These are phyloP conservation scores for Lactarius sp. DNA, from an alignment of 768 basidiomycete species.

Conservation along the genomic window DNA sequence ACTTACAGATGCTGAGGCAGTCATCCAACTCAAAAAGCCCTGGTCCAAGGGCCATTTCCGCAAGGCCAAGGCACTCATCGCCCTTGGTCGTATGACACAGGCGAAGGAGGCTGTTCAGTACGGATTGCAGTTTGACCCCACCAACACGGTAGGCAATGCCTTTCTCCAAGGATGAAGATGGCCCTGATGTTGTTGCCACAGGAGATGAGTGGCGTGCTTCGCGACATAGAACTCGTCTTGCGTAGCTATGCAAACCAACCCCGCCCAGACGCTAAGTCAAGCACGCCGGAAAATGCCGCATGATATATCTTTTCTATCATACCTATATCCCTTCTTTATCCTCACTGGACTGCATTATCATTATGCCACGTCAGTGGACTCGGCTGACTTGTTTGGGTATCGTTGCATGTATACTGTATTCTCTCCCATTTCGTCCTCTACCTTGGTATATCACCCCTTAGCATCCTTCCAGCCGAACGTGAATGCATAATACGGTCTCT, in stretches of 20 bases:
- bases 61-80: conserved; percentile 83
- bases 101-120: conserved; percentile 78
- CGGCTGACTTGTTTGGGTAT: neutral
- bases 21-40: conserved; percentile 73
- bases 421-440: neutral
- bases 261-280: neutral
- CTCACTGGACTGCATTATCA: neutral
- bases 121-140: conserved; percentile 81
- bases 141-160: conserved; percentile 43
- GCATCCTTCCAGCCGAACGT: neutral
- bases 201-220: conserved; percentile 24
- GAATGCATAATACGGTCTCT: neutral
- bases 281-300: conserved; percentile 1
- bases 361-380: neutral
- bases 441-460: neutral
- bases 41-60: conserved; percentile 98
- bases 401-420: neutral
- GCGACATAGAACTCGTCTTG: conserved; percentile 22
- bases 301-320: conserved; percentile 11
- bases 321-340: neutral
- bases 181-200: conserved; percentile 7
- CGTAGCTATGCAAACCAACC: conserved; percentile 17
- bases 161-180: neutral
- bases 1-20: conserved; percentile 85
- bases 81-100: conserved; percentile 60